Conservation (phyloP, 306 rosid genomes). For the Quercus dentata region DNA sequence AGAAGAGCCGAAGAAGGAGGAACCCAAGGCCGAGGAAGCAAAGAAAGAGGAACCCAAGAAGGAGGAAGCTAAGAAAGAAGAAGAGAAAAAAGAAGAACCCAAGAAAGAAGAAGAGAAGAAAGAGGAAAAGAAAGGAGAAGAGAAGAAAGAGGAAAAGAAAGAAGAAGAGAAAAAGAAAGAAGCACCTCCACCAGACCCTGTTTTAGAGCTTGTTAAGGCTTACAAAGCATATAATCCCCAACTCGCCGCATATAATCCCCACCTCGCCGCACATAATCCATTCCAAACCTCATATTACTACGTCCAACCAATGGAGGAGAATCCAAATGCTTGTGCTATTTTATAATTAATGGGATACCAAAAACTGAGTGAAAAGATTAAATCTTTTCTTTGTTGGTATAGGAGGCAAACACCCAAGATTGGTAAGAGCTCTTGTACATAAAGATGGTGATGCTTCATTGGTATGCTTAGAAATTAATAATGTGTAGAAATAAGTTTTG, state of each 20-base stretch:
- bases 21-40: slow-evolving; percentile 42
- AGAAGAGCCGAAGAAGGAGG: slow-evolving; percentile 76
- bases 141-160: slow-evolving; percentile 31
- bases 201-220: slow-evolving; percentile 57
- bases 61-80: slow-evolving; percentile 46
- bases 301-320: slow-evolving; percentile 91
- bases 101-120: slow-evolving; percentile 40
- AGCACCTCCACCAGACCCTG: slow-evolving; percentile 40
- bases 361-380: slow-evolving; percentile 11
- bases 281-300: slow-evolving; percentile 46
- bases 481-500: slow-evolving; percentile 42
- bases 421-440: slow-evolving; percentile 44
- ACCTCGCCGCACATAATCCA: no score
- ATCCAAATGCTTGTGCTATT: slow-evolving; percentile 86
- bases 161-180: slow-evolving; percentile 29
- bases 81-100: slow-evolving; percentile 49
- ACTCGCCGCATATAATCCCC: not conserved
- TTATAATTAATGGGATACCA: slow-evolving; percentile 27
- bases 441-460: slow-evolving; percentile 35
- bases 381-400: not conserved
- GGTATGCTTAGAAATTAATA: slow-evolving; percentile 26
- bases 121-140: slow-evolving; percentile 48
- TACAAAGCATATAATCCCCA: slow-evolving; percentile 57
- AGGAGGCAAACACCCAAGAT: slow-evolving; percentile 20
- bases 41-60: slow-evolving; percentile 51